Evolutionary conservation across 306 rosid species (phyloP), one percentile per base, ranked within the genome.

Genomic region (Inga oerstediana): DNA sequence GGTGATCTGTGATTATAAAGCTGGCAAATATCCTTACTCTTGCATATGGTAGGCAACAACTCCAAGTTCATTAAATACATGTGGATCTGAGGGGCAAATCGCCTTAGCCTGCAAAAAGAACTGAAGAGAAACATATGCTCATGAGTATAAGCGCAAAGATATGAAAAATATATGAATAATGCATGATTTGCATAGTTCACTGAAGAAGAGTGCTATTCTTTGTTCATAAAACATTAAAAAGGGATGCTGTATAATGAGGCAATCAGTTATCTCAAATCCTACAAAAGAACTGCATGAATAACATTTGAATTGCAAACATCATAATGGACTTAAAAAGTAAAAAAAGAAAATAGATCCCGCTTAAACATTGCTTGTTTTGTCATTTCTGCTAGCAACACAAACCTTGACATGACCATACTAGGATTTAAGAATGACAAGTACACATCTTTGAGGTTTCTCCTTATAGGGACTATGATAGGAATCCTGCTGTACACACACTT

Each of bases 31-130:
- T 77, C 69, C 91, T 89, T 89, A 96, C 99, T 96, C 99, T 86
- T 94, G 90, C 98, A 90, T 92, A 79, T 96, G 86, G 85, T 94
- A 96, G 76, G 98, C 98, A 84, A 96, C 99, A 79, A 92, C 98
- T 88, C 99, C 99, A 66, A 94, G 97, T 88, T 96, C 99, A 80
- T 96, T 96, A 81, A 86, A 96, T 39, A 96, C 94, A 79, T 94
- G 99, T 41, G 98, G 98, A 86, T 96, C 99, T 1, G 94, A 92
- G 84, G 98, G 91, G 82, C 98, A 96, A 83, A 84, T 91, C 73
- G 92, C 78, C 86, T 92, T 94, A 1, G 99, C 93, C 95, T 96
- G 97, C 84, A 88, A 82, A 83, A 92, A 86, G 86, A 96, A 96
- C 99, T 94, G 87, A 62, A 51, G 74, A 83, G 58, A 71, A 71